These are phyloP conservation scores for Eucalyptus erythrocorys DNA, from an alignment of 345 rosid genomes.

Conservation along the genomic window DNA sequence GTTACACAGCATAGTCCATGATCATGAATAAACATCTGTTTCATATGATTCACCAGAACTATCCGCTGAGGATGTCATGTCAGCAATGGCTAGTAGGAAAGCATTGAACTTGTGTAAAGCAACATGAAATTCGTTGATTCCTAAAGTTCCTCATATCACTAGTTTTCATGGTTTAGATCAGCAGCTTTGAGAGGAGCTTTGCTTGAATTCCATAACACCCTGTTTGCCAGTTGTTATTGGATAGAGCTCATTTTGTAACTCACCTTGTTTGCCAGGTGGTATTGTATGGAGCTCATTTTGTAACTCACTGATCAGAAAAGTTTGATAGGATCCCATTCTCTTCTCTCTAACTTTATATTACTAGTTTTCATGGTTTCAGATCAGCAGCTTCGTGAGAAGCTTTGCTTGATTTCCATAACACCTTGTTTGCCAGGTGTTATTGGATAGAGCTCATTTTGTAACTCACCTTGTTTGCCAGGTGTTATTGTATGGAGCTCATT, in stretches of 20 bases:
- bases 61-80: not conserved
- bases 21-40: not conserved
- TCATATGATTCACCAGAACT: not conserved
- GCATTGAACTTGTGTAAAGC: not conserved
- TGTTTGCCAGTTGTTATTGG: not conserved
- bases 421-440: not conserved
- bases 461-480: not conserved
- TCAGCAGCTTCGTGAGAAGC: not conserved
- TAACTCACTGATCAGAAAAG: not conserved
- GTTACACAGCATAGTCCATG: not conserved
- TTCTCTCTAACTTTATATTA: not conserved
- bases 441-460: not conserved
- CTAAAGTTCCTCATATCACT: not conserved
- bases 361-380: not conserved
- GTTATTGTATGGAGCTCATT: not conserved
- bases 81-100: not conserved
- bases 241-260: not conserved
- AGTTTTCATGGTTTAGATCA: not conserved
- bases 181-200: not conserved
- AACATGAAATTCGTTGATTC: not conserved
- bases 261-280: not conserved
- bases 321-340: not conserved
- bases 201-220: not conserved
- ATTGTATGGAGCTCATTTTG: not conserved
- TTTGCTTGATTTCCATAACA: not conserved